A percentile compares a stretch with the other conserved stretches of the same genome.
Evolutionary conservation across 768 basidiomycete species (phyloP).

Genomic region (Mycena amicta): DNA sequence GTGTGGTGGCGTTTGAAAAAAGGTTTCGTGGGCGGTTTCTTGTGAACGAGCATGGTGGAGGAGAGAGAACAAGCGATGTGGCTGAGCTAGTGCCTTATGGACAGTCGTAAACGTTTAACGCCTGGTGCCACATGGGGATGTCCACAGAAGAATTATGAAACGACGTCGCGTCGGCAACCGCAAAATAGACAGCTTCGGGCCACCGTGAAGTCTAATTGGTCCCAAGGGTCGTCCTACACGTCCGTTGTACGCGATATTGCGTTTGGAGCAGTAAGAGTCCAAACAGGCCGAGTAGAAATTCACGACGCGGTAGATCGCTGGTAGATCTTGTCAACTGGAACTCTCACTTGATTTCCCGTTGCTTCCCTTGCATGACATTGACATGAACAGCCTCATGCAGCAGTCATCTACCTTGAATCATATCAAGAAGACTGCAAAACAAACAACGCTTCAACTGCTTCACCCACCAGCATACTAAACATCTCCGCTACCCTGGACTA

Average conservation of each 20-base stretch:
- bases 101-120: not conserved
- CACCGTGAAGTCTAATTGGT: not conserved
- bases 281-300: not conserved
- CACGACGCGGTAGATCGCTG: not conserved
- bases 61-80: not conserved
- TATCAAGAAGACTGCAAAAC: too few species aligned
- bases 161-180: not conserved
- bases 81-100: not conserved
- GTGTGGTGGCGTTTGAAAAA: not conserved
- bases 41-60: not conserved
- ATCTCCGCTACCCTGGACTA: too few species aligned
- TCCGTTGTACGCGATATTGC: not conserved
- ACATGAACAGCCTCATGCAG: not conserved
- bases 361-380: not conserved
- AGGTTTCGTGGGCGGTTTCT: not conserved
- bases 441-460: too few species aligned
- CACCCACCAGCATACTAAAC: too few species aligned
- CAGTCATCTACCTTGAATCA: not conserved
- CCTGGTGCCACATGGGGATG: not conserved
- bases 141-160: not conserved
- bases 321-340: too few species aligned
- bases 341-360: too few species aligned
- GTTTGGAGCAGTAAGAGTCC: not conserved
- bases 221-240: too few species aligned
- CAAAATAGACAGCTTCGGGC: not conserved